Base-by-base conservation (phyloP, 1,284 basidiomycete genomes). In the Vanrija sp. region DNA sequence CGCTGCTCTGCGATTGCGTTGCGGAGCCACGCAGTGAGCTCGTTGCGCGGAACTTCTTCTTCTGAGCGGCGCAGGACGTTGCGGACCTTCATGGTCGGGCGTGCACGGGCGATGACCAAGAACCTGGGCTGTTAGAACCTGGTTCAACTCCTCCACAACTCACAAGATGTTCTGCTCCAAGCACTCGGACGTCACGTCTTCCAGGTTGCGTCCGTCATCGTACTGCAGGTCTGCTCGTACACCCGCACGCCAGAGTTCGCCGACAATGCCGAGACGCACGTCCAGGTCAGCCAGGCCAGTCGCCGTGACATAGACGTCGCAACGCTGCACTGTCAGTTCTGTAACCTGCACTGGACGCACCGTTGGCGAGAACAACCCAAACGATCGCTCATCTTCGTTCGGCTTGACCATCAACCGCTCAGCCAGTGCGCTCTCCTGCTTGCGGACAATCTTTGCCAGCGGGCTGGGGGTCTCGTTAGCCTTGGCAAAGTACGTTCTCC, bases 151-250 rank as follows among this genome's bases (percentile, higher is more conserved):
- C 16, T 15, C 12, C 4, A 6, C n/a, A 3, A 63, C 71, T 63
- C 25, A 76, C 69, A 76, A 54, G 6, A 75, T 72, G 47, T 74
- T 76, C 57, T 76, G 76, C 41, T 73, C 72, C 47, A 65, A 46
- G 54, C 75, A 77, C 57, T 77, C 76, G 7, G 59, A 51, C 25
- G 65, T 59, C 6, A 76, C 69, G 19, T 75, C 71, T 18, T 74
- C 68, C 44, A 71, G 44, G 14, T 47, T 54, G 19, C 75, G 58
- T 6, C 68, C 69, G 59, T 77, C 76, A 44, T 80, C 78, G 62
- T 80, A 79, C 55, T 81, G 80, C 54, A 83, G 61, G 59, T 83
- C 82, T 1, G 82, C 80, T 23, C 76, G 68, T 36, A 82, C 75
- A 0, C 79, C 79, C 3, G 77, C 75, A 14, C 77, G 67, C 82